Base-by-base conservation (phyloP, 2,329 filamentous ascomycete species). In the Aureobasidium leucospermi region DNA sequence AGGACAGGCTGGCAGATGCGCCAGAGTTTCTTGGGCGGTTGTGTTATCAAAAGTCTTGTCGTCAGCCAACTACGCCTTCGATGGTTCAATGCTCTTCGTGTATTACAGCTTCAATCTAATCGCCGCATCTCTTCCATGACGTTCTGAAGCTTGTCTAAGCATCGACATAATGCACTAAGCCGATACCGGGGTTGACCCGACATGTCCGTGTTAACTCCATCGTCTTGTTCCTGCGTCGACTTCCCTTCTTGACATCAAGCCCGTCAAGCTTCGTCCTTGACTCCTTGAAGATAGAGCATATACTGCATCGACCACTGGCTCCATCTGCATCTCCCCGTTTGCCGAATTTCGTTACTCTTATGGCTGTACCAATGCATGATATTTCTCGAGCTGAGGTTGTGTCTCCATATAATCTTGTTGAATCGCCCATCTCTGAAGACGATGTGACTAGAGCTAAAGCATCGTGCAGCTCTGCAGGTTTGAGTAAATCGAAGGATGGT, bases 111-210 rank as follows among this genome's bases (percentile, higher is more conserved):
- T 55, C 51, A 34, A 55, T 41, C 28, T 43, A 34, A 55, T 53
- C 49, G 49, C 48, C 48, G 34, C 48, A 29, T 42, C 38, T 42
- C 51, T 56, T 56, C 52, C 41, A 46, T 56, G 52, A 56, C 52
- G 52, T 56, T 56, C 74, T 75, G 75, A 74, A 61, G 78, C 76
- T 66, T 76, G 76, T 65, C 77, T 78, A 68, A 83, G 31, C 42
- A 48, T 7, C 16, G 4, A 28, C 23, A 3, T 15, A 6, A 47
- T 47, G 47, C 47, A 38, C 47, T 49, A 49, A 31, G 16, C 38
- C 45, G 43, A 58, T 34, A 45, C 43, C 56, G 56, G 6, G n/a
- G 19, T 58, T 51, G 6, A 1, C n/a, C 56, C 56, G 56, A 16
- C 28, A 45, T 46, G 1, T 55, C 51, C 51, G 39, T 56, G 31